phyloP scores from a whole-genome alignment of 371 early-diverging fungal genomes.

The Gilbertella persicaria region DNA sequence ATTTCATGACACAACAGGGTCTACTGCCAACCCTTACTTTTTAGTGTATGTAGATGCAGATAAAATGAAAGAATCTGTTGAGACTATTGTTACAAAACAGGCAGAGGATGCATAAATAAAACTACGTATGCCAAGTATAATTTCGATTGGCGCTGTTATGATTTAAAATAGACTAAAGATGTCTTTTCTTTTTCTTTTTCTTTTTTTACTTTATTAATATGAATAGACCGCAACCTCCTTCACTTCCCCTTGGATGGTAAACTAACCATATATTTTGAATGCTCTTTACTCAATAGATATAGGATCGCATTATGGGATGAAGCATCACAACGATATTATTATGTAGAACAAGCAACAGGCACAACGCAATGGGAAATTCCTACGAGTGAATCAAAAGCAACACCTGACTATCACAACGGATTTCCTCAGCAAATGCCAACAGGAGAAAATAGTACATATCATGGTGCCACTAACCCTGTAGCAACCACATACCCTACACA shows the following conservation, averaged over 20 bases:
- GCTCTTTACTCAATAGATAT: not conserved
- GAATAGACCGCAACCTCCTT: conserved; percentile 22
- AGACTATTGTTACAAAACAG: conserved; percentile 21
- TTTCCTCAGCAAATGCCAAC: conserved; percentile 4
- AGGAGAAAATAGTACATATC: not conserved
- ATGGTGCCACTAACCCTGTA: not conserved
- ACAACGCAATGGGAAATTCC: conserved; percentile 47
- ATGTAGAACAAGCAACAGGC: conserved; percentile 35
- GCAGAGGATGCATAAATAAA: not conserved
- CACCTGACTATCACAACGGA: conserved; percentile 13
- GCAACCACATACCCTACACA: conserved; percentile 7
- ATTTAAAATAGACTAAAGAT: too few species aligned
- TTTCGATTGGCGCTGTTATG: too few species aligned
- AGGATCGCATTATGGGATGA: conserved; percentile 49
- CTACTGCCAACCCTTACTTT: conserved; percentile 69
- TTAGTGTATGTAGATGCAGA: conserved; percentile 59
- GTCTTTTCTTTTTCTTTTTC: conserved; percentile 4
- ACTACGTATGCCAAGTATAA: too few species aligned
- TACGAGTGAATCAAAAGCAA: conserved; percentile 1
- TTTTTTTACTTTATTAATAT: conserved; percentile 5
- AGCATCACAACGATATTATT: conserved; percentile 39
- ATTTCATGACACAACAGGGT: conserved; percentile 53
- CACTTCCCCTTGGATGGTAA: conserved; percentile 35
- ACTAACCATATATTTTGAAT: not conserved
- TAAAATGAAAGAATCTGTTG: conserved; percentile 29